Base-by-base conservation (phyloP, 116 monocot species). In the Zostera marina region DNA sequence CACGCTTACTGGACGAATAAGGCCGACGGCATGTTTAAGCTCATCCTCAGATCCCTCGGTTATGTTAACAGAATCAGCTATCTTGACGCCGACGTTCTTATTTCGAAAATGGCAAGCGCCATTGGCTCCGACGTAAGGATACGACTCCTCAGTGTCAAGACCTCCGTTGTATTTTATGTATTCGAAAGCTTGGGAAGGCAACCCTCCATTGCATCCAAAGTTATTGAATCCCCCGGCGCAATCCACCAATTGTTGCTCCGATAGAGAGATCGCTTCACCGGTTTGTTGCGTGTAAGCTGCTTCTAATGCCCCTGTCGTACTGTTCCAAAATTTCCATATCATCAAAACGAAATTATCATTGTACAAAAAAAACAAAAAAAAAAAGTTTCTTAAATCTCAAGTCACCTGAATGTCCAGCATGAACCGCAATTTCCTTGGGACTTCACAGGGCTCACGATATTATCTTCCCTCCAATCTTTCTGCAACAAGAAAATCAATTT, bases 391-490 rank as follows among this genome's bases (percentile, higher is more conserved):
- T 32, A 3, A 32, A 1, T 32, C 41, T 53, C 54, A n/a, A n/a
- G n/a, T n/a, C n/a, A 84, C 91, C 91, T 91, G 79, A 91, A 91
- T 20, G 91, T 85, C 92, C 92, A 92, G 66, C 92, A 92, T 39
- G 92, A 92, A 25, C 92, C 92, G 59, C 92, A 92, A 26, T 26
- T 14, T 1, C 87, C 87, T 55, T 92, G 92, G 60, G 87, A 39
- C 63, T 92, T 92, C 44, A 92, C 92, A 0, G 87, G 76, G 74
- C 87, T 92, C 55, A 92, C 84, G 40, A 92, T 92, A 3, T 84
- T 79, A n/a, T 72, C 77, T 45, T 83, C 72, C 72, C 92, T 87
- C 92, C 92, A 92, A 49, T 92, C 87, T 84, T 84, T 92, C 93
- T 93, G 72, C 66, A 42, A 22, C 17, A 56, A 56, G 15, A 40